A percentile compares a stretch with the other conserved stretches of the same genome.
phyloP scores from a whole-genome alignment of 2,329 filamentous ascomycete genomes.

The Neofusicoccum cordaticola region DNA sequence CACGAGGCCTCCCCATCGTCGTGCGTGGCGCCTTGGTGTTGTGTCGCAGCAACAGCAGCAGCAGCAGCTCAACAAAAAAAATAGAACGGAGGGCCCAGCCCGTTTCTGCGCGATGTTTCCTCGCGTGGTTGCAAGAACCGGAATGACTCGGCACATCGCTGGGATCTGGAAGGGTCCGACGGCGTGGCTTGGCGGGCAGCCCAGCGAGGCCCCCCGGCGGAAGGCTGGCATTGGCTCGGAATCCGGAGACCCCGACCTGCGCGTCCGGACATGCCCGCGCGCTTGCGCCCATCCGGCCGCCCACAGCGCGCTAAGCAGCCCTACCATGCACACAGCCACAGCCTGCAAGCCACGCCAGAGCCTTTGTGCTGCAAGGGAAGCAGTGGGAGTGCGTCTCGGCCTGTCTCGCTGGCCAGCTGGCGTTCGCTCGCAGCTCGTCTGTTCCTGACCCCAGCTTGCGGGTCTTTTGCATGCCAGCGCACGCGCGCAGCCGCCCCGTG shows the following conservation, averaged over 20 bases:
- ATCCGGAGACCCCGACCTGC: not conserved
- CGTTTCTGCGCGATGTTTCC: conserved; percentile 5
- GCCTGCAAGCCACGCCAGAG: not conserved
- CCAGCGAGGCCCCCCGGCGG: not conserved
- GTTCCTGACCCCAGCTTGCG: conserved; percentile 3
- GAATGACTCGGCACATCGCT: not conserved
- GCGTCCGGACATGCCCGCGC: not conserved
- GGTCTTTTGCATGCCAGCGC: conserved; percentile 6
- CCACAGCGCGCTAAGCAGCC: not conserved
- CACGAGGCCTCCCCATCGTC: not conserved
- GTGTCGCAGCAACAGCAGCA: not conserved
- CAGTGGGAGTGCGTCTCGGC: conserved; percentile 1
- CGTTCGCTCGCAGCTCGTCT: not conserved
- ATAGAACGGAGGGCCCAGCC: not conserved
- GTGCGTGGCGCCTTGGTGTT: not conserved
- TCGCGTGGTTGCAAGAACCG: conserved; percentile 8
- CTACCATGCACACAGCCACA: conserved; percentile 7
- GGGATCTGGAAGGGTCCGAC: conserved; percentile 6
- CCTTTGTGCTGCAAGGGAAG: not conserved
- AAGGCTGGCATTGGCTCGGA: not conserved
- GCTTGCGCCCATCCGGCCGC: not conserved
- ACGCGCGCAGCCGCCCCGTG: not conserved
- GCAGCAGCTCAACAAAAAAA: conserved; percentile 7
- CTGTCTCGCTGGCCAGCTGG: not conserved
- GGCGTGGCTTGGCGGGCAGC: not conserved